Conservation (phyloP, 1,284 basidiomycete genomes). For the Pseudozyma tsukubaensis region DNA sequence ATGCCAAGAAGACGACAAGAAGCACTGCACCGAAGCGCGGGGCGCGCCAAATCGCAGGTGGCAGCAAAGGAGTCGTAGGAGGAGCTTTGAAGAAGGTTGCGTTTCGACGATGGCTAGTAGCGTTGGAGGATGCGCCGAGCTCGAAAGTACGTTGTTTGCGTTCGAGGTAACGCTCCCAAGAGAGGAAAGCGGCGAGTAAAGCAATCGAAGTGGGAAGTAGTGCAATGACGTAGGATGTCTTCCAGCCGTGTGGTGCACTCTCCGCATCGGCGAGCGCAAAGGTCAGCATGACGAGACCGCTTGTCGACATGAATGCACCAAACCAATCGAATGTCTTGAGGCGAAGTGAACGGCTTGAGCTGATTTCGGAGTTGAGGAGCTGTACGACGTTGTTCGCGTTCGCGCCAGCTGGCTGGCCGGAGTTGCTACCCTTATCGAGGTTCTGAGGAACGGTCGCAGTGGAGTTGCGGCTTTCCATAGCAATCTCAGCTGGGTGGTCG, state of each 20-base stretch:
- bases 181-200: conserved; percentile 75
- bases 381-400: not conserved
- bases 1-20: conserved; percentile 80
- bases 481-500: not conserved
- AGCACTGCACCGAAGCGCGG: conserved; percentile 71
- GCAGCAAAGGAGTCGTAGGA: conserved; percentile 51
- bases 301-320: conserved; percentile 80
- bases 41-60: conserved; percentile 58
- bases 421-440: conserved; percentile 1
- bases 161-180: conserved; percentile 77
- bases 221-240: conserved; percentile 73
- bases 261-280: conserved; percentile 83
- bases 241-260: conserved; percentile 79
- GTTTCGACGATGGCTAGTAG: conserved; percentile 60
- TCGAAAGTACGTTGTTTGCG: conserved; percentile 38
- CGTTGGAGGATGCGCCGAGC: conserved; percentile 19
- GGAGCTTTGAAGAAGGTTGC: conserved; percentile 70
- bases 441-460: conserved; percentile 6
- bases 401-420: conserved; percentile 7
- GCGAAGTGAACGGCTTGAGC: conserved; percentile 21
- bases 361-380: not conserved
- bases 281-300: conserved; percentile 80
- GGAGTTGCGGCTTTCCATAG: conserved; percentile 10
- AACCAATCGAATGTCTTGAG: conserved; percentile 78
- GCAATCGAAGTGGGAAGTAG: conserved; percentile 77